These are phyloP conservation scores for Phytophthora podocarpi DNA, from an alignment of 352 stramenopile genomes.

Conservation along the genomic window DNA sequence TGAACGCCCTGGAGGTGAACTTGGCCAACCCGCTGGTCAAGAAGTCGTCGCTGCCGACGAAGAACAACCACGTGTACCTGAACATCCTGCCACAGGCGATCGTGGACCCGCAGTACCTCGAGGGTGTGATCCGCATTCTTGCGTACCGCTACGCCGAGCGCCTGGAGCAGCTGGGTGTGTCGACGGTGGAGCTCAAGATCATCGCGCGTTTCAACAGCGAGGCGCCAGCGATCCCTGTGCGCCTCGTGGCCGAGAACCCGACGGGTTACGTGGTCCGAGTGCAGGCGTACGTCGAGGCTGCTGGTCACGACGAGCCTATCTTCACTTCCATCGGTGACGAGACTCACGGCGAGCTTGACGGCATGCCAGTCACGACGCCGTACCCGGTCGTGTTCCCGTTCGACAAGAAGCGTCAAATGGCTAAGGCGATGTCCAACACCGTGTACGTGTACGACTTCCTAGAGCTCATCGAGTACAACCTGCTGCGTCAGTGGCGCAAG, in stretches of 20 bases:
- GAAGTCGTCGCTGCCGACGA: constrained; percentile 70
- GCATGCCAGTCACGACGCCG: constrained; percentile 93
- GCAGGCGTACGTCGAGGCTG: constrained; percentile 98
- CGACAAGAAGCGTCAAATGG: constrained; percentile 93
- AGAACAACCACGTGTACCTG: constrained; percentile 99
- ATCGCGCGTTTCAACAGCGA: constrained; percentile 93
- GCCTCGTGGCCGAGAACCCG: constrained; percentile 96
- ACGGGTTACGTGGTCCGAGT: constrained; percentile 99
- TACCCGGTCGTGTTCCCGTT: constrained; percentile 98
- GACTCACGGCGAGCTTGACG: constrained; percentile 93
- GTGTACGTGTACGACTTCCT: constrained; percentile 99
- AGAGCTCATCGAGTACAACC: constrained; percentile 97
- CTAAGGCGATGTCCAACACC: constrained; percentile 95
- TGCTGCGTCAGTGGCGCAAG: constrained; percentile 94
- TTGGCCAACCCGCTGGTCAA: constrained; percentile 92
- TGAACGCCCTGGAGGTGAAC: constrained; percentile 97
- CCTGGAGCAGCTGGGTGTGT: constrained; percentile 92
- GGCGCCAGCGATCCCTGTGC: constrained; percentile 94
- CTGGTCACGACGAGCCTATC: constrained; percentile 78
- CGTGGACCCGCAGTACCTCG: constrained; percentile 95
- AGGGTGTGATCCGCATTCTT: constrained; percentile 95
- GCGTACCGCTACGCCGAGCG: constrained; percentile 89
- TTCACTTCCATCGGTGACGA: constrained; percentile 92
- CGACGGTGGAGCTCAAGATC: constrained; percentile 98
- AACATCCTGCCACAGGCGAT: constrained; percentile 96